Evolutionary conservation across 371 early-diverging fungal species (phyloP), one percentile per base, ranked within the genome.

Genomic region (Zancudomyces culisetae): DNA sequence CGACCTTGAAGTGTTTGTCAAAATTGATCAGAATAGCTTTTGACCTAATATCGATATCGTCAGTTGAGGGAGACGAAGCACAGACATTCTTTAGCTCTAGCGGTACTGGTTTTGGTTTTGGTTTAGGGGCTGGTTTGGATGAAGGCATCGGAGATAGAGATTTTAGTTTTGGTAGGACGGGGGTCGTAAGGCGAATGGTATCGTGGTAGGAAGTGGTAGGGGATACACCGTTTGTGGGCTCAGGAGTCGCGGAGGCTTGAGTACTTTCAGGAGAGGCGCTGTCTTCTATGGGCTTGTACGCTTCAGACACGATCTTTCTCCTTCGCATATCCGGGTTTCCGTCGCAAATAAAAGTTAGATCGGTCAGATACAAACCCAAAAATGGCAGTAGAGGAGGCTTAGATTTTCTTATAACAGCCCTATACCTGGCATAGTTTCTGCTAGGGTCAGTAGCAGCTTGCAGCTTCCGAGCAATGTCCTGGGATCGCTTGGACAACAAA

Each of bases 341-440:
- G 52, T 78, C 81, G 21, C 77, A 82, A 28, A 82, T 80, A 61
- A 87, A 87, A 0, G 86, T 87, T 60, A 91, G 65, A 55, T 91
- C 90, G 2, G 87, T 85, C 24, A 91, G 68, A 51, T 80, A 88
- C n/a, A 87, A 63, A 21, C 88, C 90, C 23, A 88, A 59, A 52
- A 85, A 88, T 0, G 88, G 90, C 3, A 88, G 60, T 39, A 81
- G 79, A 0, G 89, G 90, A 2, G 82, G 78, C 4, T 71, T 55
- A 0, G 77, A 64, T 4, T 66, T 66, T 41, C 75, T 76, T 40
- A 91, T 51, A 3, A 71, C 56, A 8, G 64, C 63, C n/a, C 90
- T 71, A 60, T 87, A 90, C 28, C 76, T 78, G 1, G 78, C 70
- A 61, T 78, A 90, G 62, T 90, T 90, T 45, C 75, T 63, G 27